Percentiles rank a stretch among this genome's conserved stretches.
These are phyloP conservation scores for Pseudevernia furfuracea DNA, from an alignment of 495 filamentous ascomycete genomes.

Conservation along the genomic window DNA sequence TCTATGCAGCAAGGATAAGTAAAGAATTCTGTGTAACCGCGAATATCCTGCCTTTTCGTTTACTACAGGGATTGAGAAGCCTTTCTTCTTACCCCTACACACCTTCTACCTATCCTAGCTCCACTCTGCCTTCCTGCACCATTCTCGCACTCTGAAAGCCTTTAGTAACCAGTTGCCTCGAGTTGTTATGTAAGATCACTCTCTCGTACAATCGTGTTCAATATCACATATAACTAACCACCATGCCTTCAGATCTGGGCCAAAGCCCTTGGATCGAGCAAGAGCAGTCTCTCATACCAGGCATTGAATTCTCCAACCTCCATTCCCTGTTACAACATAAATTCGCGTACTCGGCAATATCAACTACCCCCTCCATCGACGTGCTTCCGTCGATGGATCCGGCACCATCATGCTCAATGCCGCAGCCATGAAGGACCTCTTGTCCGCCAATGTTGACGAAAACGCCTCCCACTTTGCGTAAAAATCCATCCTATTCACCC, in stretches of 20 bases:
- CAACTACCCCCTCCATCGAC: neutral
- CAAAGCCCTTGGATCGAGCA: neutral
- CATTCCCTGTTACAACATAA: neutral
- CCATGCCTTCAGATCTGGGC: neutral
- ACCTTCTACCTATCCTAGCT: neutral
- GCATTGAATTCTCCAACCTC: neutral
- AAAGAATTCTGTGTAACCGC: neutral
- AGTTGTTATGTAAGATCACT: neutral
- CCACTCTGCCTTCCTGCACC: neutral
- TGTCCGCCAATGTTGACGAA: slow-evolving; percentile 25
- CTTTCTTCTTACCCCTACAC: neutral
- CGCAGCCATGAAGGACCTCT: slow-evolving; percentile 17
- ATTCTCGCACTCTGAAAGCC: neutral
- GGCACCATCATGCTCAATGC: slow-evolving; percentile 14
- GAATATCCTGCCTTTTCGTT: neutral
- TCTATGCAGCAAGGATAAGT: neutral
- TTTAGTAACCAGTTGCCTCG: neutral
- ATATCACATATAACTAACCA: neutral
- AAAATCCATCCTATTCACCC: slow-evolving; percentile 3
- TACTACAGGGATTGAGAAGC: neutral
- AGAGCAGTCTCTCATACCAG: neutral
- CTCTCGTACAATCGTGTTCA: neutral
- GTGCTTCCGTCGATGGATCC: too few species aligned
- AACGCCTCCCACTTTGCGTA: slow-evolving; percentile 23
- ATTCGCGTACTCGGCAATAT: neutral